Evolutionary conservation across 208 protist species (phyloP).

Genomic region (Acanthamoeba lenticulata): DNA sequence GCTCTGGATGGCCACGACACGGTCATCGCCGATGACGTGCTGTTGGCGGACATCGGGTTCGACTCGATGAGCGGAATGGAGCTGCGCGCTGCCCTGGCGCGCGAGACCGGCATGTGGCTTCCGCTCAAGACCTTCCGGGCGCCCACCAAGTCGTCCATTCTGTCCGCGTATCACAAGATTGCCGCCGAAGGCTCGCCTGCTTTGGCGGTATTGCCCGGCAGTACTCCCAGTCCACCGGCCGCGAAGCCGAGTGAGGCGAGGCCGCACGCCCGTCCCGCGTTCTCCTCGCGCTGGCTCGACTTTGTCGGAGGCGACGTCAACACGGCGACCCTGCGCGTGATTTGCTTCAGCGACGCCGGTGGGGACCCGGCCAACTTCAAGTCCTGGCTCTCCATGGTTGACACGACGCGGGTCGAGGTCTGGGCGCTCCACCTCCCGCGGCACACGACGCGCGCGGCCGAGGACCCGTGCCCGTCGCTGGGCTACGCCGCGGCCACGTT

Average conservation of each 20-base stretch:
- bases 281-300: conserved; percentile 14
- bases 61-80: conserved; percentile 61
- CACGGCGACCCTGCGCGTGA: conserved; percentile 14
- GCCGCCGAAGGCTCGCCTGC: not conserved
- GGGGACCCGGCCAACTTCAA: conserved; percentile 58
- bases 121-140: conserved; percentile 60
- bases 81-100: not conserved
- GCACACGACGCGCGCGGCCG: not conserved
- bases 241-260: too few species aligned
- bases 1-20: not conserved
- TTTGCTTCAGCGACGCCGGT: conserved; percentile 47
- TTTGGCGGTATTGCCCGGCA: too few species aligned
- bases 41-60: conserved; percentile 24
- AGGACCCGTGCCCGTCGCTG: conserved; percentile 8
- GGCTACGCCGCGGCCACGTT: not conserved
- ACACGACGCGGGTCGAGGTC: not conserved
- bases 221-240: not conserved
- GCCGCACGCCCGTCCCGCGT: too few species aligned
- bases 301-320: conserved; percentile 28
- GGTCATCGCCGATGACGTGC: not conserved
- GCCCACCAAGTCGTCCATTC: conserved; percentile 56
- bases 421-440: conserved; percentile 25
- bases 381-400: conserved; percentile 36
- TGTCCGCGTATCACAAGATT: not conserved
- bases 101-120: not conserved